Base-by-base conservation (phyloP, 2,329 filamentous ascomycete genomes). In the Achaetomium macrosporum region DNA sequence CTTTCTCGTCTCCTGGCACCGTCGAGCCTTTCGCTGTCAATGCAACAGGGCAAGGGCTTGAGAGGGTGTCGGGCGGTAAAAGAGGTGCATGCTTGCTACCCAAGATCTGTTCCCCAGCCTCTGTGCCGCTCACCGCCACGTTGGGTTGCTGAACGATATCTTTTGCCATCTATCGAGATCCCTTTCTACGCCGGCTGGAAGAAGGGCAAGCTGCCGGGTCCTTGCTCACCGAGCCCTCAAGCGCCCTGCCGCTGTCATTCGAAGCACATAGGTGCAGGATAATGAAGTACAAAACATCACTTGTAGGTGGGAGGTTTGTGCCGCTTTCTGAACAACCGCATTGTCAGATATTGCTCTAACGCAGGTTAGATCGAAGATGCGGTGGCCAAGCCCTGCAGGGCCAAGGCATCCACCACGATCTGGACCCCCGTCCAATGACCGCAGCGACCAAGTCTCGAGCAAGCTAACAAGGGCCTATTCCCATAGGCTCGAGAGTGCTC, bases 91-190 rank as follows among this genome's bases (percentile, higher is more conserved):
- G 53, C 59, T 64, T 64, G 61, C 60, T 59, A 63, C 63, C 63
- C 58, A 61, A 65, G 56, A 62, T 58, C 61, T 57, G 51, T 59
- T 57, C 55, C 54, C 56, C 46, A 60, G n/a, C n/a, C n/a, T n/a
- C n/a, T n/a, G n/a, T n/a, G 58, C 55, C 58, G 53, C 61, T 66
- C 65, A 65, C 64, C 63, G 64, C 64, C 62, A 62, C 59, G 56
- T 62, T 61, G 60, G 59, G 59, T 63, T 58, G 55, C 54, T 48
- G 45, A 53, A 52, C 57, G 57, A 58, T 51, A 29, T 42, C 49
- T 53, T 47, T 46, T 50, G 49, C 44, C 37, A 25, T 48, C 54
- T 50, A 47, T 56, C 39, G 37, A 56, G 47, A 47, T 50, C 40
- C 50, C 45, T 49, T 56, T 53, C 57, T 29, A 54, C n/a, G n/a